A percentile compares a stretch with the other conserved stretches of the same genome.
These are phyloP conservation scores for Beauveria asiatica DNA, from an alignment of 2,329 filamentous ascomycete species.

Conservation along the genomic window DNA sequence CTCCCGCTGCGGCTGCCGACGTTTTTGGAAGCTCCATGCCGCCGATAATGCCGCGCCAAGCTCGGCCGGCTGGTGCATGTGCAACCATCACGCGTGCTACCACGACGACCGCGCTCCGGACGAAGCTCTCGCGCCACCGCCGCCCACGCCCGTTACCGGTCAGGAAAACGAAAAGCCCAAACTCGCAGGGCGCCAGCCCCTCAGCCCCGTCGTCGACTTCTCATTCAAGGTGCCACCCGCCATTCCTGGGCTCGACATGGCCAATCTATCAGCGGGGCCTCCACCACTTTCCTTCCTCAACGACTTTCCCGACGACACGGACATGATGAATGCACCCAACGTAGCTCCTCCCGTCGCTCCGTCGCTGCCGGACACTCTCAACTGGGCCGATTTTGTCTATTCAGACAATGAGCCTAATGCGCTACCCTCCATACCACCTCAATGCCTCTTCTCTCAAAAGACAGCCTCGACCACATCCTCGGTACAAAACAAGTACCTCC, in stretches of 20 bases:
- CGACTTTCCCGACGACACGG: conserved; percentile 21
- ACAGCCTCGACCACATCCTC: conserved; percentile 45
- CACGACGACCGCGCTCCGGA: conserved; percentile 39
- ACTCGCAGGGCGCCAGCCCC: conserved; percentile 35
- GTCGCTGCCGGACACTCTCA: conserved; percentile 48
- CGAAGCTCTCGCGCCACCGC: conserved; percentile 9
- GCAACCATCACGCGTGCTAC: conserved; percentile 53
- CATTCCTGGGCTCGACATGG: conserved; percentile 33
- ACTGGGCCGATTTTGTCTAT: conserved; percentile 38
- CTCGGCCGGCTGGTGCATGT: conserved; percentile 50
- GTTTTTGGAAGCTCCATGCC: conserved; percentile 46
- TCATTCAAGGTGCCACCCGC: conserved; percentile 30
- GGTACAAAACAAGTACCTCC: conserved; percentile 40
- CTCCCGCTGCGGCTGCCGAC: conserved; percentile 49
- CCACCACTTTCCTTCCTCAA: conserved; percentile 27
- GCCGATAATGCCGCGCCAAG: conserved; percentile 27
- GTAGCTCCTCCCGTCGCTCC: conserved; percentile 25
- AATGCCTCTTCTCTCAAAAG: conserved; percentile 44
- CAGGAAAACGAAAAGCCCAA: conserved; percentile 48
- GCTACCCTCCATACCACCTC: conserved; percentile 37
- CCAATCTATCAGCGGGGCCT: conserved; percentile 23
- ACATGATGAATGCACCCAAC: conserved; percentile 13
- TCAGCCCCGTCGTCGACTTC: conserved; percentile 45
- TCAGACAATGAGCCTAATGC: conserved; percentile 27
- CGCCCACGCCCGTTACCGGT: conserved; percentile 22